Evolutionary conservation across 768 basidiomycete genomes (phyloP), one percentile per base, ranked within the genome.

Genomic region (Suillus brevipes): DNA sequence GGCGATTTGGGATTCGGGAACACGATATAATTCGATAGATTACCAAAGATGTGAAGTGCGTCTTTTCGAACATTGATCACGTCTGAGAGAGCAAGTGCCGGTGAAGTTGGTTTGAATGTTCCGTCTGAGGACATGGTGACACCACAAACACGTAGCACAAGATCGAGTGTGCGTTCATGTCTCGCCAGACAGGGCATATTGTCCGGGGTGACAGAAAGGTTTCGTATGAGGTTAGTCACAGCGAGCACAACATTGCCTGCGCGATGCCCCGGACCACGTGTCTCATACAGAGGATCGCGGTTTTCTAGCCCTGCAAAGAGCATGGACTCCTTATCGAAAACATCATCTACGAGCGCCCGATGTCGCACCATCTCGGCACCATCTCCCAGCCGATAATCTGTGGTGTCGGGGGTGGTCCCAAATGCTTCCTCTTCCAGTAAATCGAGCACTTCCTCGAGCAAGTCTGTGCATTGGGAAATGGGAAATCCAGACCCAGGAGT

Each of bases 381-480:
- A 37, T 76, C 72, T 57, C 63, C 63, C 64, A 77, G 59, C 65
- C 66, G 63, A 62, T 73, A 72, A 40, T 75, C 75, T 6, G 70
- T 67, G 18, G 60, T 61, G 59, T 74, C 70, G 47, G 77, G 73
- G 65, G 84, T 83, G 38, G 77, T 79, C 20, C 82, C 85, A 70
- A 96, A 95, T 5, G 91, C 91, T 56, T 84, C 77, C 64, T 97
- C 94, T 73, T 95, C 90, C 53, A 97, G 76, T 55, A 99, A 81
- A 68, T 97, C 96, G 57, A 98, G 78, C 34, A 94, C 76, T 70
- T 98, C 96, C 61, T 94, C 90, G 65, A 95, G 81, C 43, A 99
- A 82, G 66, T 97, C 95, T 6, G 81, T 80, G 68, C 92, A 91
- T 65, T 91, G 87, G 18, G 78, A 75, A 28, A 97, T 86, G 1